Conservation (phyloP, 768 basidiomycete species). For the Xerocomus potaroensis region DNA sequence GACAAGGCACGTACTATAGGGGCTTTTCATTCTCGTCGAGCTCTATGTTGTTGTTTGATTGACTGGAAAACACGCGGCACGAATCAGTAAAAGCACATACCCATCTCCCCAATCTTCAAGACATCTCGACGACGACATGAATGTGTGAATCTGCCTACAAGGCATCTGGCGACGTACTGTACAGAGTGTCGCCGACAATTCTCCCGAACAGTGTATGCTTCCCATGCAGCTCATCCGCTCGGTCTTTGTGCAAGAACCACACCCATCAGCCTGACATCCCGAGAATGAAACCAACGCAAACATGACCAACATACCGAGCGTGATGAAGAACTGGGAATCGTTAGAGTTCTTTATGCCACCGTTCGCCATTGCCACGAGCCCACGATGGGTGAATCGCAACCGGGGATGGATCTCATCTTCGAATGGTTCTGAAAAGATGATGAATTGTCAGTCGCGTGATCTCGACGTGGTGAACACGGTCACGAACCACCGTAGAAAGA, state of each 20-base stretch:
- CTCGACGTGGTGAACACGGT: background rate
- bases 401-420: constrained; percentile 94
- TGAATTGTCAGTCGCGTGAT: no score
- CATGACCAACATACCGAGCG: constrained; percentile 56
- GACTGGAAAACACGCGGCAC: background rate
- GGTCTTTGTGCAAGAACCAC: constrained; percentile 44
- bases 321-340: constrained; percentile 93
- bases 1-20: constrained; percentile 56
- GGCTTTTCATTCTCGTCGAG: constrained; percentile 72
- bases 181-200: constrained; percentile 81
- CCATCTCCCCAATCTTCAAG: constrained; percentile 86
- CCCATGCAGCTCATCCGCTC: constrained; percentile 88
- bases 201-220: constrained; percentile 96
- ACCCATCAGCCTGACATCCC: background rate
- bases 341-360: constrained; percentile 84
- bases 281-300: background rate
- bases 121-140: constrained; percentile 53
- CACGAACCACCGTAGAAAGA: constrained; percentile 84
- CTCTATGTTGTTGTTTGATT: constrained; percentile 39
- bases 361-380: constrained; percentile 93
- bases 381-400: constrained; percentile 84
- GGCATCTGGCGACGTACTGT: constrained; percentile 53
- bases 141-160: background rate
- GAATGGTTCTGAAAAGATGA: constrained; percentile 72
- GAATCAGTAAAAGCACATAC: constrained; percentile 38